These are phyloP conservation scores for Raffaelea albimanens DNA, from an alignment of 2,329 filamentous ascomycete species.

Conservation along the genomic window DNA sequence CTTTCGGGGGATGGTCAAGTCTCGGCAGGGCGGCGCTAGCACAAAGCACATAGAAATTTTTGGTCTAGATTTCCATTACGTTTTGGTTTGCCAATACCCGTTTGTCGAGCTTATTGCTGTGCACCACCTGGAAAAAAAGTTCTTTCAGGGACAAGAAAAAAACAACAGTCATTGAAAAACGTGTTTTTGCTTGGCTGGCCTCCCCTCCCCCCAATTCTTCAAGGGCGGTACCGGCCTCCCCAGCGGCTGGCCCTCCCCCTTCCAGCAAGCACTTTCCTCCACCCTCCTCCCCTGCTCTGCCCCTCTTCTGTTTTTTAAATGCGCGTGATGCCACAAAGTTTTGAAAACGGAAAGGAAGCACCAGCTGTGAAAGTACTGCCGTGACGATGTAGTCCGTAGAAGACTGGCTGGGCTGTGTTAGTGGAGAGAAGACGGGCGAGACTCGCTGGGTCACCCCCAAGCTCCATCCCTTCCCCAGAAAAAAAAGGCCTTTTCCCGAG, in stretches of 20 bases:
- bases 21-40: too few species aligned
- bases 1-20: too few species aligned
- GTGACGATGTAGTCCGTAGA: too few species aligned
- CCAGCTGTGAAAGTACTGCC: too few species aligned
- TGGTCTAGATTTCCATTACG: conserved; percentile 13
- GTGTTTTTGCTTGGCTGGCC: not conserved
- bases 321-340: not conserved
- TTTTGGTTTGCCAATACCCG: conserved; percentile 14
- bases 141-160: not conserved
- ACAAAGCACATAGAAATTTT: not conserved
- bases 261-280: not conserved
- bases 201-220: not conserved
- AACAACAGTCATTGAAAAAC: not conserved
- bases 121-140: not conserved
- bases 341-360: too few species aligned
- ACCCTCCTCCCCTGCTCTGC: not conserved
- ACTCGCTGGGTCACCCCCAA: too few species aligned
- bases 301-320: not conserved
- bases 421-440: not conserved
- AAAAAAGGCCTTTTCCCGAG: too few species aligned
- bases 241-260: not conserved
- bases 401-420: not conserved
- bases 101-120: not conserved
- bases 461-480: too few species aligned
- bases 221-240: conserved; percentile 4